Evolutionary conservation across 2,329 filamentous ascomycete species (phyloP).

Genomic region (Stagonosporopsis chrysanthemi): DNA sequence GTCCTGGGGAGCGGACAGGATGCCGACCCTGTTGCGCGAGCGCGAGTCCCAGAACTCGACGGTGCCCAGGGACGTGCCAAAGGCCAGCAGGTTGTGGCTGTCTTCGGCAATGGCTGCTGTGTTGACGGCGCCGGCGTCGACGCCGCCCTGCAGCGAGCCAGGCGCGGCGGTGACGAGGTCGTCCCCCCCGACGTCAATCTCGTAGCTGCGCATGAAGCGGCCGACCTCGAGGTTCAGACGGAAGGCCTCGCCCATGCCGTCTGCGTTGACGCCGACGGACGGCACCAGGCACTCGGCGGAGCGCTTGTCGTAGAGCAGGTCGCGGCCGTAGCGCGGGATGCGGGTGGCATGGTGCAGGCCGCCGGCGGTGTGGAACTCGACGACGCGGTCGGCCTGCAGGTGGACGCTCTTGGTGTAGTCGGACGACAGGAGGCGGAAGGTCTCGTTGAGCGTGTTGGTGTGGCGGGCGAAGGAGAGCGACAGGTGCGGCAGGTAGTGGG

Average conservation of each 20-base stretch:
- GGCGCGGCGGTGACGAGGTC: constrained; percentile 70
- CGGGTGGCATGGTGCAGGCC: constrained; percentile 90
- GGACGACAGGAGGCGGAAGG: constrained; percentile 83
- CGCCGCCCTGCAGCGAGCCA: constrained; percentile 83
- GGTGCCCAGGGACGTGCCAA: constrained; percentile 93
- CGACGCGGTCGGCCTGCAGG: constrained; percentile 85
- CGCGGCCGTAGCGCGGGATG: constrained; percentile 90
- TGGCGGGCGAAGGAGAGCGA: constrained; percentile 94
- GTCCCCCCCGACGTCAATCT: constrained; percentile 87
- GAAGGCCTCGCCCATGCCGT: constrained; percentile 91
- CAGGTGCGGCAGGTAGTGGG: constrained; percentile 92
- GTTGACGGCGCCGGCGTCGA: constrained; percentile 86
- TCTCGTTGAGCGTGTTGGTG: constrained; percentile 89
- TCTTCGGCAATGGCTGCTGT: constrained; percentile 84
- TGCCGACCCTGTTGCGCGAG: constrained; percentile 79
- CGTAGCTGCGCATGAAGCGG: constrained; percentile 92
- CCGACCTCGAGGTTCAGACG: constrained; percentile 90
- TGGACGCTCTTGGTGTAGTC: constrained; percentile 96
- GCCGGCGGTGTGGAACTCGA: constrained; percentile 91
- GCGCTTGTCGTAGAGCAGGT: constrained; percentile 82
- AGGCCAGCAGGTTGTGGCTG: constrained; percentile 88
- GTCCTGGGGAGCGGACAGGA: constrained; percentile 66
- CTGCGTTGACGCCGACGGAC: constrained; percentile 82
- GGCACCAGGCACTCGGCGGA: constrained; percentile 87
- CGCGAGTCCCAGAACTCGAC: constrained; percentile 97